Evolutionary conservation across 75 land plant species (phyloP), one percentile per base, ranked within the genome.

Genomic region (Azolla pinnata): DNA sequence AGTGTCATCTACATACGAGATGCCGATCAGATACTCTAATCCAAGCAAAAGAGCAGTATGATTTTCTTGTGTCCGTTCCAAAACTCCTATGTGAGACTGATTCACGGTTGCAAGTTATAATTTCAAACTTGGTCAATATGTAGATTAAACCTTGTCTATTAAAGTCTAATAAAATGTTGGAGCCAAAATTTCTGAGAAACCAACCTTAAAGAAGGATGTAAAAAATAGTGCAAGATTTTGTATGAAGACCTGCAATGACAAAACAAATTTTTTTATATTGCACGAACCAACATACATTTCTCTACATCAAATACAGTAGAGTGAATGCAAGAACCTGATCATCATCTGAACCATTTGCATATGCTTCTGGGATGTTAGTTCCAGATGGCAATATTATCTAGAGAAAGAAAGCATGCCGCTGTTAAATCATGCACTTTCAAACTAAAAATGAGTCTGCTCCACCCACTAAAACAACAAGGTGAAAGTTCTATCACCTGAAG

Each of bases 1-100:
- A 1, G 88, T 95, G 56, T 95, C 99, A 62, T 95, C 99, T 29
- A 90, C 99, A 75, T 95, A 95, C 8, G 99, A 90, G 30, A 95
- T 95, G 12, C 71, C 73, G 52, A 86, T 90, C 7, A 95, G 75
- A 64, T 95, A 95, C 49, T 95, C 85, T 30, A 95, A 88, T 32
- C 97, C 99, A 81, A 82, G 56, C 0, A 95, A 57, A 17, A 95
- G 66, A 17, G 80, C 75, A 57, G 76, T 29, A 55, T 72, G 81
- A 59, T 90, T 95, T 56, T 95, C 99, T 33, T 65, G 70, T 50
- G 83, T 64, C 25, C 78, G 47, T 57, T 95, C 99, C 67, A 95
- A 64, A 0, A 95, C 76, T 46, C 74, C 78, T n/a, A 95, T 95
- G 57, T 90, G 99, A 30, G 71, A 62, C 99, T 95, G 85, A 2